These are phyloP conservation scores for Choanephora cucurbitarum DNA, from an alignment of 371 early-diverging fungal species.

Conservation along the genomic window DNA sequence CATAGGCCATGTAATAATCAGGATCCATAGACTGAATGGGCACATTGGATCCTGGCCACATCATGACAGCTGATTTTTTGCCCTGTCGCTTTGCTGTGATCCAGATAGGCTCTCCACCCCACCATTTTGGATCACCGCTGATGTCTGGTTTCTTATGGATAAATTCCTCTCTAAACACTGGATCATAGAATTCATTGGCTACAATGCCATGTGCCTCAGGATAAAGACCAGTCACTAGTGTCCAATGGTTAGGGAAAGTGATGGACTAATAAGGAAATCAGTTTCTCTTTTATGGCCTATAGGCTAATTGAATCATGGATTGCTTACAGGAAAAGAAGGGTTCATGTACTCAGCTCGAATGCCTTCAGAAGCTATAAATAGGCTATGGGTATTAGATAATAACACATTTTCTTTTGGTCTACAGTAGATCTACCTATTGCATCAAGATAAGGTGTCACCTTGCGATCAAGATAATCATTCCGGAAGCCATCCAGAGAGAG, in stretches of 20 bases:
- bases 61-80: slow-evolving; percentile 66
- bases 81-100: slow-evolving; percentile 73
- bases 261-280: too few species aligned
- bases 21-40: slow-evolving; percentile 55
- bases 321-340: slow-evolving; percentile 72
- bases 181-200: slow-evolving; percentile 86
- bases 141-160: slow-evolving; percentile 61
- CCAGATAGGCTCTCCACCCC: slow-evolving; percentile 94
- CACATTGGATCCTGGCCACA: slow-evolving; percentile 90
- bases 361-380: slow-evolving; percentile 40
- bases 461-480: slow-evolving; percentile 76
- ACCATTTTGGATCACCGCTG: slow-evolving; percentile 70
- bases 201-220: slow-evolving; percentile 94
- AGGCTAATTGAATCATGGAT: too few species aligned
- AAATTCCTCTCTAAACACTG: slow-evolving; percentile 69
- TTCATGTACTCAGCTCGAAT: slow-evolving; percentile 64
- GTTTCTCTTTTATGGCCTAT: too few species aligned
- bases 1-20: slow-evolving; percentile 62
- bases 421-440: slow-evolving; percentile 47
- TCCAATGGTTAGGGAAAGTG: slow-evolving; percentile 95
- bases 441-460: slow-evolving; percentile 68
- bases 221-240: slow-evolving; percentile 87
- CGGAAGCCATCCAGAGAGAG: slow-evolving; percentile 89
- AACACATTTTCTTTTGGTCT: background rate
- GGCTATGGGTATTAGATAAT: too few species aligned